Percentiles rank a stretch among this genome's conserved stretches.
These are phyloP conservation scores for Sphagnum contortum DNA, from an alignment of 225 moss, liverwort and hornwort species.

Conservation along the genomic window DNA sequence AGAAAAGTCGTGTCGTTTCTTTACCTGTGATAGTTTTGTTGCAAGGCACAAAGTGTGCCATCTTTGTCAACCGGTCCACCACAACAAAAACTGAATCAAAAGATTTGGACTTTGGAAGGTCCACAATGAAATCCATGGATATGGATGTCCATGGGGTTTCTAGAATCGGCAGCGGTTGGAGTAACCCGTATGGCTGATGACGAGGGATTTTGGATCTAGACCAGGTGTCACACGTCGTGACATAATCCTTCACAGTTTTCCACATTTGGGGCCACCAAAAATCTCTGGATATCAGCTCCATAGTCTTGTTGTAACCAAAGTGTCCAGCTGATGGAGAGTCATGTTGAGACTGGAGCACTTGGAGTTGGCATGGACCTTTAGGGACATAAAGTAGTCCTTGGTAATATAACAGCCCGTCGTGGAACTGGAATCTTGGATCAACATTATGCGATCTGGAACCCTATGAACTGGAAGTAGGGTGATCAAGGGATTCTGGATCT, in stretches of 20 bases:
- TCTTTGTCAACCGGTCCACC: constrained; percentile 3
- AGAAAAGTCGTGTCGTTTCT: neutral
- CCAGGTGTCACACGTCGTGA: neutral
- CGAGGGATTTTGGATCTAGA: neutral
- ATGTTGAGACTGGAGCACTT: constrained; percentile 3
- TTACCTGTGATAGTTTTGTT: neutral
- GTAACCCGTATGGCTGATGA: neutral
- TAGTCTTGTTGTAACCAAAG: constrained; percentile 5
- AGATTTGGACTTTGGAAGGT: neutral
- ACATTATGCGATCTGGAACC: too few species aligned
- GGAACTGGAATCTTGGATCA: neutral
- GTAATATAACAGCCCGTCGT: neutral
- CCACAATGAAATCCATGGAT: constrained; percentile 1
- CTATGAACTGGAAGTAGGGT: too few species aligned
- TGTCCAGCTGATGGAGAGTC: constrained; percentile 1
- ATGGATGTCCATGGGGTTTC: neutral
- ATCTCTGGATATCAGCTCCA: constrained; percentile 2
- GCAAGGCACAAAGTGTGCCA: constrained; percentile 1
- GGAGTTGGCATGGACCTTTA: neutral
- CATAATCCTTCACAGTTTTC: neutral
- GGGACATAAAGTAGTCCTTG: constrained; percentile 1
- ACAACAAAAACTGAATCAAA: constrained; percentile 5
- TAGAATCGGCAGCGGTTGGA: neutral
- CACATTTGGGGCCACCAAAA: constrained; percentile 8
- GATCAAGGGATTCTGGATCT: too few species aligned